Evolutionary conservation across 2,329 filamentous ascomycete genomes (phyloP).

Genomic region (Paramyrothecium roridum): DNA sequence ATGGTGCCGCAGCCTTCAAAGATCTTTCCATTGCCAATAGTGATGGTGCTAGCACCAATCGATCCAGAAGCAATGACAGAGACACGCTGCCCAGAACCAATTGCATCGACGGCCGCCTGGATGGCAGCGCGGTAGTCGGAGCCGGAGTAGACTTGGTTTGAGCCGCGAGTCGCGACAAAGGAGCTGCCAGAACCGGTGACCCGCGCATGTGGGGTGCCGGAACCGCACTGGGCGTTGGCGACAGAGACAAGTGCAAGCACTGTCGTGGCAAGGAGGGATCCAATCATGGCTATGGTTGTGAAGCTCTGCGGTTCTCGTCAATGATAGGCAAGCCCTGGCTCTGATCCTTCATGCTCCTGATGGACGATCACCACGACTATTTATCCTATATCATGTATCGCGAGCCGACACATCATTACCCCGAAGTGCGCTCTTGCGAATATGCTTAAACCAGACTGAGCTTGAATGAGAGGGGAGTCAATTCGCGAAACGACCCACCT

Average conservation of each 20-base stretch:
- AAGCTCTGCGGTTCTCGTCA: background rate
- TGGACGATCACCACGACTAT: too few species aligned
- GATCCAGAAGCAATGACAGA: constrained; percentile 2
- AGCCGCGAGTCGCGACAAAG: background rate
- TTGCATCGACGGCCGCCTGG: constrained; percentile 1
- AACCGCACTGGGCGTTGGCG: background rate
- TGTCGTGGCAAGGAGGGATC: background rate
- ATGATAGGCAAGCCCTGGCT: background rate
- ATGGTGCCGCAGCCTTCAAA: constrained; percentile 2
- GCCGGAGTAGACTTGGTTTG: background rate
- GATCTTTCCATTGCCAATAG: constrained; percentile 1
- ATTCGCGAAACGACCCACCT: background rate
- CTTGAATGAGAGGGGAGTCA: background rate
- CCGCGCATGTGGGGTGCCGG: constrained; percentile 1
- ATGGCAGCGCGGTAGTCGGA: constrained; percentile 1
- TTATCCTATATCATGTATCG: too few species aligned
- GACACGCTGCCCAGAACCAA: background rate
- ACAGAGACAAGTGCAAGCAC: background rate
- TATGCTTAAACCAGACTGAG: background rate
- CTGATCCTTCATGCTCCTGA: too few species aligned
- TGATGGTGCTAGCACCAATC: constrained; percentile 2
- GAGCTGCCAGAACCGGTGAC: constrained; percentile 3
- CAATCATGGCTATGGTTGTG: background rate
- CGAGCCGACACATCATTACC: too few species aligned
- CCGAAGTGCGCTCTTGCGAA: background rate